Conservation (phyloP, 176 grass and related monocot genomes). For the Puccinellia tenuiflora region DNA sequence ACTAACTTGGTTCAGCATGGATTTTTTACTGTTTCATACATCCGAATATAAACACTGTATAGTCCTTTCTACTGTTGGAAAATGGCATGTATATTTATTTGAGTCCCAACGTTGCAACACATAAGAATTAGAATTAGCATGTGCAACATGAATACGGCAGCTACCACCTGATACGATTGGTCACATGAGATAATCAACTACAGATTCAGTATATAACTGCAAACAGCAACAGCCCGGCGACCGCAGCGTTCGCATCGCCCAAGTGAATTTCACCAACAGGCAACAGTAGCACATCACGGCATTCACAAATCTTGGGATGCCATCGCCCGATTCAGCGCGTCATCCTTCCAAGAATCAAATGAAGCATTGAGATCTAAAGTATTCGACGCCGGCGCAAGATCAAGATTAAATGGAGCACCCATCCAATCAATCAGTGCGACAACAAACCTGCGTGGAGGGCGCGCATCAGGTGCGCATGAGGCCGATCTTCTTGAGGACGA, state of each 20-base stretch:
- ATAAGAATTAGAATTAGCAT: no score
- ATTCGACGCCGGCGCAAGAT: neutral
- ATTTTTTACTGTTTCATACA: no score
- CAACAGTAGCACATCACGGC: neutral
- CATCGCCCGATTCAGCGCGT: neutral
- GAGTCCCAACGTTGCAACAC: no score
- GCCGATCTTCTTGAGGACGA: constrained; percentile 89
- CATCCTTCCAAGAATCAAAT: neutral
- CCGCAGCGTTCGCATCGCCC: neutral
- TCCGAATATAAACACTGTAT: no score
- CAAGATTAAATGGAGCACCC: neutral
- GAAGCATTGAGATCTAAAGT: neutral
- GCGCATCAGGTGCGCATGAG: constrained; percentile 46
- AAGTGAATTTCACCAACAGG: neutral
- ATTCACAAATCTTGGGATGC: neutral
- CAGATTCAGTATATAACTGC: no score
- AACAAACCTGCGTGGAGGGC: constrained; percentile 44
- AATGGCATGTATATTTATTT: no score
- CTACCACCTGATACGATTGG: no score
- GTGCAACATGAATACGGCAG: no score
- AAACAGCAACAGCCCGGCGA: neutral
- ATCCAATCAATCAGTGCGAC: no score
- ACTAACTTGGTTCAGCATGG: no score
- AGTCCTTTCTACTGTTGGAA: no score
- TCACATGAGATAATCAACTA: no score